Percentiles rank a stretch among this genome's conserved stretches.
These are phyloP conservation scores for Calonectria multiphialidica DNA, from an alignment of 2,329 filamentous ascomycete genomes.

Conservation along the genomic window DNA sequence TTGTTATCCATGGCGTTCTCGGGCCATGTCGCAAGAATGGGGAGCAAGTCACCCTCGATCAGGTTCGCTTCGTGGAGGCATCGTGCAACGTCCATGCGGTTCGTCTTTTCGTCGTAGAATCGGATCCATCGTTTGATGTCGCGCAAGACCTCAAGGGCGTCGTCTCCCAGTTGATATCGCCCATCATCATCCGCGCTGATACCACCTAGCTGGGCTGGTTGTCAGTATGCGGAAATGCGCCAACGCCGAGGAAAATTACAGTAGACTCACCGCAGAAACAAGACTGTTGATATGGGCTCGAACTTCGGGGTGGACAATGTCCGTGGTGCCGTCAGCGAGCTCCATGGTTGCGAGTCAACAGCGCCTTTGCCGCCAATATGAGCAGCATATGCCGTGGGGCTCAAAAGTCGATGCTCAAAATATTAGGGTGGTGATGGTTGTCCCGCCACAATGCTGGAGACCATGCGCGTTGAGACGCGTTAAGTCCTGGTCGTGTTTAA, in stretches of 20 bases:
- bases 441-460: conserved; percentile 22
- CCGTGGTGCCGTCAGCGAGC: conserved; percentile 61
- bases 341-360: conserved; percentile 61
- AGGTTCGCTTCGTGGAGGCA: conserved; percentile 93
- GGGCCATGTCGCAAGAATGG: conserved; percentile 87
- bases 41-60: conserved; percentile 89
- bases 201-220: conserved; percentile 79
- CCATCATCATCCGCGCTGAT: conserved; percentile 83
- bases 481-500: conserved; percentile 29
- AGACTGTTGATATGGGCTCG: conserved; percentile 94
- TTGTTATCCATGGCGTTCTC: conserved; percentile 79
- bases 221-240: conserved; percentile 28
- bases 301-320: conserved; percentile 89
- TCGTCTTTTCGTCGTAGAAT: conserved; percentile 92
- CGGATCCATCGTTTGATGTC: conserved; percentile 97
- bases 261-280: conserved; percentile 83
- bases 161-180: conserved; percentile 90
- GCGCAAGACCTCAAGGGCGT: conserved; percentile 89
- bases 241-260: neutral
- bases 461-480: conserved; percentile 40
- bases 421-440: conserved; percentile 5
- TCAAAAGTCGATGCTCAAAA: conserved; percentile 26
- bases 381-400: conserved; percentile 36
- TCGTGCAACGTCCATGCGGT: conserved; percentile 93
- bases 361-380: conserved; percentile 20